Evolutionary conservation across 192 early-diverging fungal genomes (phyloP).

Genomic region (Linnemannia schmuckeri): DNA sequence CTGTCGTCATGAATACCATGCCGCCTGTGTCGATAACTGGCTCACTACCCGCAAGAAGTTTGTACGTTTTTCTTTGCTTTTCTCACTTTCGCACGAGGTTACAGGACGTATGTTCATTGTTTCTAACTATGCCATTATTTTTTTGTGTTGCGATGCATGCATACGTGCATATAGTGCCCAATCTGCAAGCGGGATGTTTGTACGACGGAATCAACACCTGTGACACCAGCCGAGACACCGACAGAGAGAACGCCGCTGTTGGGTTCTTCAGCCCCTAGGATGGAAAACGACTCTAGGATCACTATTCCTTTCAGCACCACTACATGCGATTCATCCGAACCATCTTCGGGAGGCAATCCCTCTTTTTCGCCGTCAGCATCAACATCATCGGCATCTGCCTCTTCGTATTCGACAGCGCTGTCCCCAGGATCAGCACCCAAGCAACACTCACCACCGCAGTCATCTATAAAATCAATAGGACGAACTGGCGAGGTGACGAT

Average conservation of each 20-base stretch:
- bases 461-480: neutral
- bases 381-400: neutral
- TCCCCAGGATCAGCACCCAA: neutral
- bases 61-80: slow-evolving; percentile 74
- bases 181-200: slow-evolving; percentile 62
- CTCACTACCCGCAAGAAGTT: slow-evolving; percentile 87
- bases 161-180: slow-evolving; percentile 41
- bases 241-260: slow-evolving; percentile 58
- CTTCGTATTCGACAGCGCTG: neutral
- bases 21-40: slow-evolving; percentile 94
- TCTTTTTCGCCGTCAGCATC: neutral
- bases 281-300: neutral
- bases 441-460: neutral
- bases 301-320: neutral
- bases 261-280: neutral
- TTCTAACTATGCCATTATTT: slow-evolving; percentile 13
- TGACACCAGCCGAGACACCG: slow-evolving; percentile 10
- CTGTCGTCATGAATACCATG: slow-evolving; percentile 92
- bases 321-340: neutral
- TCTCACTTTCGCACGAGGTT: no score
- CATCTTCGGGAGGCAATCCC: neutral
- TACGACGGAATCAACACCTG: neutral
- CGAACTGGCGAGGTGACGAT: neutral
- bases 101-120: neutral
- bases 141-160: neutral